Evolutionary conservation across 1,284 basidiomycete species (phyloP).

Genomic region (Cryptococcus sp.): DNA sequence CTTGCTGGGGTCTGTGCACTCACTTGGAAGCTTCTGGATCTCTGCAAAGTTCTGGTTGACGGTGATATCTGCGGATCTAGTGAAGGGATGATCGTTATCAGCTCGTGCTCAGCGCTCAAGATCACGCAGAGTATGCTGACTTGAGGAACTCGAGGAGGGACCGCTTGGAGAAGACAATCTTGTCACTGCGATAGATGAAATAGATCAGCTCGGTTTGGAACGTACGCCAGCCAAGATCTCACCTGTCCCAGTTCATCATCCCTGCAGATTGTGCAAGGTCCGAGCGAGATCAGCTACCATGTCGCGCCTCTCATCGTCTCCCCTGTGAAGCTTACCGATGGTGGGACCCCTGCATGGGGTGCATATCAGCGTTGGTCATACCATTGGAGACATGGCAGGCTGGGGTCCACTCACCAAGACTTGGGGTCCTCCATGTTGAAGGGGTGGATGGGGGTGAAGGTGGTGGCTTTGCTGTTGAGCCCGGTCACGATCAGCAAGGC

Average conservation of each 20-base stretch:
- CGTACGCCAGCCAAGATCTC: conserved; percentile 4
- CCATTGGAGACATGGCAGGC: not conserved
- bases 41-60: conserved; percentile 49
- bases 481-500: no score
- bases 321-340: conserved; percentile 19
- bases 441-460: conserved; percentile 50
- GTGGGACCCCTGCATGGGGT: conserved; percentile 21
- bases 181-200: conserved; percentile 31
- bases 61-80: conserved; percentile 44
- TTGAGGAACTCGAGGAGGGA: conserved; percentile 51
- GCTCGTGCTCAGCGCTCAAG: not conserved
- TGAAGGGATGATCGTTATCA: not conserved
- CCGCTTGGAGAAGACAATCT: conserved; percentile 51
- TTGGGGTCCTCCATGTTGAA: conserved; percentile 50
- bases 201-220: conserved; percentile 4
- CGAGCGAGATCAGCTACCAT: not conserved
- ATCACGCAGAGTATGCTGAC: conserved; percentile 6
- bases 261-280: conserved; percentile 19
- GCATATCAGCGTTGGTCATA: not conserved
- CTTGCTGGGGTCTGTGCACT: conserved; percentile 5
- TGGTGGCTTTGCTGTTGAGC: conserved; percentile 19
- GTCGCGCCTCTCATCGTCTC: not conserved
- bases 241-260: conserved; percentile 50
- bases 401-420: conserved; percentile 36
- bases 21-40: conserved; percentile 47